Evolutionary conservation across 1,284 basidiomycete genomes (phyloP).

Genomic region (Trichosporon faecale): DNA sequence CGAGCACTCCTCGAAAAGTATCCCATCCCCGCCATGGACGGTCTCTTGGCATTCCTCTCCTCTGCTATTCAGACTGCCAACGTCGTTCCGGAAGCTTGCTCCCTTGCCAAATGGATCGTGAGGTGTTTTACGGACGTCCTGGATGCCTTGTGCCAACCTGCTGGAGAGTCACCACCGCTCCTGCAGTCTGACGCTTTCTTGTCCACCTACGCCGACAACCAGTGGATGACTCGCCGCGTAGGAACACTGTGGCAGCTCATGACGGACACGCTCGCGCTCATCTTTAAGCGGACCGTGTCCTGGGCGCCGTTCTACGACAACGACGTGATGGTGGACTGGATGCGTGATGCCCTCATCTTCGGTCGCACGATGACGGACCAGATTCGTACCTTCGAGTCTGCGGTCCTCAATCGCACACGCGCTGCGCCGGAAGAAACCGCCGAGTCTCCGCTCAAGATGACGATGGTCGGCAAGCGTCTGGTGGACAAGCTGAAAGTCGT

Average conservation of each 20-base stretch:
- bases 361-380: conserved; percentile 77
- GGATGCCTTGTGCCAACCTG: conserved; percentile 72
- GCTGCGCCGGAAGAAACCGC: conserved; percentile 32
- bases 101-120: conserved; percentile 78
- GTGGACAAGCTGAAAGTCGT: conserved; percentile 72
- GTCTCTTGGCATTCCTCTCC: conserved; percentile 64
- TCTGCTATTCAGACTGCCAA: conserved; percentile 64
- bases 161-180: conserved; percentile 51
- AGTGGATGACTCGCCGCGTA: conserved; percentile 56
- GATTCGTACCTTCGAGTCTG: conserved; percentile 71
- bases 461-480: conserved; percentile 64
- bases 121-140: conserved; percentile 86
- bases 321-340: conserved; percentile 86
- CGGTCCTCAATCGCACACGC: conserved; percentile 54
- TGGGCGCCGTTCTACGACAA: conserved; percentile 80
- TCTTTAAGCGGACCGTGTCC: conserved; percentile 73
- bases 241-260: conserved; percentile 78
- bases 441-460: conserved; percentile 45
- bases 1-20: conserved; percentile 67
- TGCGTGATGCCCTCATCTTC: conserved; percentile 93
- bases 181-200: conserved; percentile 55
- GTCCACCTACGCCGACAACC: conserved; percentile 29
- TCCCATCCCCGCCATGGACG: conserved; percentile 65
- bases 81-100: conserved; percentile 75
- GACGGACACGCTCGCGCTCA: conserved; percentile 71